Base-by-base conservation (phyloP, 805 yeast genomes). In the Kuraishia molischiana region DNA sequence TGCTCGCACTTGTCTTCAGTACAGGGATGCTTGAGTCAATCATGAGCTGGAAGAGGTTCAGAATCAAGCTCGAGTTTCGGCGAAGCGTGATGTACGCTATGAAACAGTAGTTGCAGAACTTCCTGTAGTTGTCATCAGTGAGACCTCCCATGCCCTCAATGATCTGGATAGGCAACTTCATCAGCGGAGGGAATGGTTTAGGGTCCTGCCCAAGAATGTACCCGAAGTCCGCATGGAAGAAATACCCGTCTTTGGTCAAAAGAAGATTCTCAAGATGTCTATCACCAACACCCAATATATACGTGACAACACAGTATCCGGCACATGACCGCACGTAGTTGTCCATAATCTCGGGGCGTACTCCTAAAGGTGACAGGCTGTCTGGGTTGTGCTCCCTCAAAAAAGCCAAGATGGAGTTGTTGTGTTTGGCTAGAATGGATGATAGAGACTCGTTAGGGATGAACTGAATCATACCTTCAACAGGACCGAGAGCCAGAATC, bases 71-170 rank as follows among this genome's bases (percentile, higher is more conserved):
- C 24, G 96, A 84, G 48, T 86, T 85, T 56, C 87, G 82, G 41
- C 99, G 67, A 44, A 92, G 64, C 4, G 95, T 90, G 8, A 92
- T 84, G 54, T 86, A 92, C 0, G 96, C 85, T 15, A 92, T 90
- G 61, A 89, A 92, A 53, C 99, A 92, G 59, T 89, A 89, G 56
- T 85, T 85, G 50, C 94, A 74, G 61, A 92, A 92, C 44, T 82
- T 75, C 44, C 79, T 77, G 57, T 85, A 92, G 55, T 90, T 89
- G 32, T 81, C 83, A 36, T 90, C 86, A 44, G 73, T 70, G 36
- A 85, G 72, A 1, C 97, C 98, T 2, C 99, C 99, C 86, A 92
- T 92, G 0, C 97, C 97, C 46, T 92, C 98, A 31, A 92, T 84
- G 14, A 92, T 82, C 58, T 92, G 98, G 31, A 92, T 92, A 0